Percentiles rank a stretch among this genome's conserved stretches.
phyloP scores from a whole-genome alignment of 805 yeast genomes.

The Ogataea pilisensis region DNA sequence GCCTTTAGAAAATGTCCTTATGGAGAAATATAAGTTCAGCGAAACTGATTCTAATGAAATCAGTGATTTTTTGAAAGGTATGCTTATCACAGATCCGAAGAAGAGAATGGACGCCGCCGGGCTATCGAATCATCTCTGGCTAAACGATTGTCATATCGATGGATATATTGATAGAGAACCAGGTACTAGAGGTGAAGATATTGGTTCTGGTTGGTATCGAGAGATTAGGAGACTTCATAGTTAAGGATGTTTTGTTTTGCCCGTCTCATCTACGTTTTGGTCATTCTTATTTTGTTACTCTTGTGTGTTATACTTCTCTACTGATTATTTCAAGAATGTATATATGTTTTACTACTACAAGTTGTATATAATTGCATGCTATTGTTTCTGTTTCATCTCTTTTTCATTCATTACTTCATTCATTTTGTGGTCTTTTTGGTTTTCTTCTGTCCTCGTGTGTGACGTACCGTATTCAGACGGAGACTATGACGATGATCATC shows the following conservation, averaged over 20 bases:
- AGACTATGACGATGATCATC: no score
- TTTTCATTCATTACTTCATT: no score
- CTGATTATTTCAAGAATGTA: no score
- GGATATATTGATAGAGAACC: constrained; percentile 75
- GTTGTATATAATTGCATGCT: no score
- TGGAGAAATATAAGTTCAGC: constrained; percentile 78
- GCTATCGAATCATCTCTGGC: constrained; percentile 84
- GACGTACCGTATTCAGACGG: no score
- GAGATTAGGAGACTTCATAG: constrained; percentile 42
- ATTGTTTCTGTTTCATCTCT: no score
- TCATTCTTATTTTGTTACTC: background rate
- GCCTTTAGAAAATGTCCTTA: constrained; percentile 77
- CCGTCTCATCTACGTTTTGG: background rate
- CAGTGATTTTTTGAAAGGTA: constrained; percentile 74
- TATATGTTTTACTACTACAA: no score
- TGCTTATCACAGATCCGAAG: constrained; percentile 77
- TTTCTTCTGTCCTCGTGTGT: no score
- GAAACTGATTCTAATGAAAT: constrained; percentile 67
- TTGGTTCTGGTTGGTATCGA: constrained; percentile 78
- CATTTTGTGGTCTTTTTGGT: no score
- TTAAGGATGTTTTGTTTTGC: background rate
- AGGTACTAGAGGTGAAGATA: constrained; percentile 81
- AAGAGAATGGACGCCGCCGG: constrained; percentile 95
- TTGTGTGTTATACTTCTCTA: background rate
- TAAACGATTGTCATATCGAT: constrained; percentile 69